Evolutionary conservation across 148 eudicot genomes (phyloP), one percentile per base, ranked within the genome.

Genomic region (Salicornia ramosissima): DNA sequence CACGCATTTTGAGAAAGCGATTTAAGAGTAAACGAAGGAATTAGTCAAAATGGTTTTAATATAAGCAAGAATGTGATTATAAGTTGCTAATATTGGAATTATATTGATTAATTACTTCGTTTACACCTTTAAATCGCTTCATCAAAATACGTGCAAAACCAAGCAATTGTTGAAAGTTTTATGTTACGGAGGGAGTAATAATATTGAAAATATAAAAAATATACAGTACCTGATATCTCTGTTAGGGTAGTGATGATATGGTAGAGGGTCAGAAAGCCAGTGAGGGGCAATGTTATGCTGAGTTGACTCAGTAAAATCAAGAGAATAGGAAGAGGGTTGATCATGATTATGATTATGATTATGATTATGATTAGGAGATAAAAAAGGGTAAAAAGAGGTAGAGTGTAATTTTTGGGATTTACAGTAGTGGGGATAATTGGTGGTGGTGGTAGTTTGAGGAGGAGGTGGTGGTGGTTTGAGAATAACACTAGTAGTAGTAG

Each of bases 211-310:
- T n/a, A n/a, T n/a, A n/a, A n/a, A n/a, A n/a, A n/a, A n/a, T n/a
- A n/a, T n/a, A n/a, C n/a, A n/a, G n/a, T n/a, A 76, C 74, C 74
- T 70, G 65, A 64, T 54, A 5, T 65, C 69, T 50, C 56, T 65
- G 42, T 34, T 45, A 70, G 36, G 70, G 39, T n/a, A n/a, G n/a
- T 70, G 65, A 46, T 34, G 51, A 55, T 42, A 66, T 10, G 58
- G 45, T 25, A 54, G 55, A 55, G 70, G 29, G 42, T 75, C 74
- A 64, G 63, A 30, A 70, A 76, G 70, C 74, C 70, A 65, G 15
- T 28, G 73, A 53, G 73, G 56, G 22, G 36, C 52, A 51, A 24
- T 29, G 31, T 55, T 45, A 64, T 56, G 51, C 8, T 60, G 74
- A 64, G 39, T 67, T 2, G 65, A 64, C 64, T 63, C 12, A 63